Percentiles rank a stretch among this genome's conserved stretches.
Conservation (phyloP, 1,284 basidiomycete genomes). For the Ganoderma lucidum region DNA sequence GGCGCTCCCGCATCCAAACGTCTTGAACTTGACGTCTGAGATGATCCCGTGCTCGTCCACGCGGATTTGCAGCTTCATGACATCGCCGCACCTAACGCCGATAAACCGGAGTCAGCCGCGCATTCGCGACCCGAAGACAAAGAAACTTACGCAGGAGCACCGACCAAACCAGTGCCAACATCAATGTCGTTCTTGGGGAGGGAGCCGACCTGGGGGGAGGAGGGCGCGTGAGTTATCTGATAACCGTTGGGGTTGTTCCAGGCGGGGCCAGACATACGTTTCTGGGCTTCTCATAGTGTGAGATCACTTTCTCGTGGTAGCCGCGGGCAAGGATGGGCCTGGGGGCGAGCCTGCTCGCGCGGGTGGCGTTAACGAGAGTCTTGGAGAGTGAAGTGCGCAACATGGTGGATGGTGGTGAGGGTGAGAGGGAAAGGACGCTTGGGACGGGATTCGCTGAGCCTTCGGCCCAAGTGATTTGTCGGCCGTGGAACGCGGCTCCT, state of each 20-base stretch:
- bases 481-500: conserved; percentile 27
- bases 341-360: conserved; percentile 47
- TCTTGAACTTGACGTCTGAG: conserved; percentile 99
- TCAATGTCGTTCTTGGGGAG: conserved; percentile 91
- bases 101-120: conserved; percentile 31
- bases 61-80: conserved; percentile 99
- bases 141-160: conserved; percentile 91
- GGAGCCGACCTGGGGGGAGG: conserved; percentile 82
- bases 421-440: conserved; percentile 26
- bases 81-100: conserved; percentile 78
- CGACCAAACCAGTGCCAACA: conserved; percentile 98
- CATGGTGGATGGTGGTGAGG: conserved; percentile 59
- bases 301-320: conserved; percentile 95
- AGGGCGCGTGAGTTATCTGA: conserved; percentile 58
- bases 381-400: conserved; percentile 68
- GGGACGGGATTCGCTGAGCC: conserved; percentile 12
- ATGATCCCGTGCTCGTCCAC: conserved; percentile 96
- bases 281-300: conserved; percentile 94
- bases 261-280: conserved; percentile 71
- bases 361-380: conserved; percentile 53
- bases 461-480: conserved; percentile 16
- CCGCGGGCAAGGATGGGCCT: conserved; percentile 64
- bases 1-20: conserved; percentile 96
- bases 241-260: conserved; percentile 47
- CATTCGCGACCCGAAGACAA: conserved; percentile 11